Percentiles rank a stretch among this genome's conserved stretches.
phyloP scores from a whole-genome alignment of 2,329 filamentous ascomycete species.

The Capronia coronata region DNA sequence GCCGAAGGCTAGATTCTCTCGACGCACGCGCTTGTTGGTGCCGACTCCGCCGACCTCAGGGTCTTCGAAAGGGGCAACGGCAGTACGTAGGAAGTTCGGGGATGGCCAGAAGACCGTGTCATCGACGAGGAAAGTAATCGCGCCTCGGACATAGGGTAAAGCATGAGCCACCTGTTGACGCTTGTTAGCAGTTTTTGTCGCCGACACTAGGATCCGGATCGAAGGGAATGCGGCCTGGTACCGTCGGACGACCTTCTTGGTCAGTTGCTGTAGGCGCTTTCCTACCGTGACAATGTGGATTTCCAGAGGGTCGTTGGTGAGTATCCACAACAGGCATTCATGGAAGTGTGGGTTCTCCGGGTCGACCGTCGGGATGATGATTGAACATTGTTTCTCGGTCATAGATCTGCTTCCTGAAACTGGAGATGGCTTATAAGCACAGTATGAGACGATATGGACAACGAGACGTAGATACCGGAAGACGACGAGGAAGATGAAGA shows the following conservation, averaged over 20 bases:
- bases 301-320: constrained; percentile 35
- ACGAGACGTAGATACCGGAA: constrained; percentile 46
- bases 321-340: constrained; percentile 38
- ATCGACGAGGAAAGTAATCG: constrained; percentile 45
- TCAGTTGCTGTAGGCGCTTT: constrained; percentile 12
- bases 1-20: constrained; percentile 30
- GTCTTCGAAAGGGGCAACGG: constrained; percentile 44
- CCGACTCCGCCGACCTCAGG: constrained; percentile 48
- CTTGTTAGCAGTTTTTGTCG: constrained; percentile 41
- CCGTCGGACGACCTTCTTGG: constrained; percentile 5
- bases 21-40: constrained; percentile 50
- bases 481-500: constrained; percentile 37
- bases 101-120: constrained; percentile 50
- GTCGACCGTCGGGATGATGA: constrained; percentile 49
- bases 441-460: constrained; percentile 40
- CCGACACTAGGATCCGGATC: constrained; percentile 30
- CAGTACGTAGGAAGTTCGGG: constrained; percentile 36
- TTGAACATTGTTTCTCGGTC: constrained; percentile 40
- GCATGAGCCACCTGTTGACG: constrained; percentile 44
- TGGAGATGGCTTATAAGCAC: constrained; percentile 36
- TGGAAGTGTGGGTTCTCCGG: constrained; percentile 39
- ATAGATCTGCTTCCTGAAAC: constrained; percentile 31
- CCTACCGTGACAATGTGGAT: constrained; percentile 47
- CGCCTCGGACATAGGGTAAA: constrained; percentile 35
- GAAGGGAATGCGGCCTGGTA: constrained; percentile 3